Percentiles rank a stretch among this genome's conserved stretches.
phyloP scores from a whole-genome alignment of 31 red algal species.

The Endocladia muricata region DNA sequence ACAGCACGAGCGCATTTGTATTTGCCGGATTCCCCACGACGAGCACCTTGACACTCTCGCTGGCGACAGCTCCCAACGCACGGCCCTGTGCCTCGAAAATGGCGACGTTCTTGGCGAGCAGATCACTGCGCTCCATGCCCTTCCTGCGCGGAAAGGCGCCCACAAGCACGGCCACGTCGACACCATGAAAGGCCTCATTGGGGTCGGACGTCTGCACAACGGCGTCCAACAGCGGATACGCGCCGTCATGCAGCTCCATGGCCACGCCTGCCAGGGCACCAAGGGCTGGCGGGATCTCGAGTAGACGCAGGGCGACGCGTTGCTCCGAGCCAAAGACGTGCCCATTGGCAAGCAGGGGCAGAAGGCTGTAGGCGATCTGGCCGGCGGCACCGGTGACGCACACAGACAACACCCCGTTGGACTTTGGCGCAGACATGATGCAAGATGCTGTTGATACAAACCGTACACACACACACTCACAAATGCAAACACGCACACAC shows the following conservation, averaged over 20 bases:
- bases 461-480: no score
- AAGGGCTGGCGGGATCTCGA: constrained; percentile 81
- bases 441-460: no score
- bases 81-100: constrained; percentile 88
- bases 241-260: constrained; percentile 91
- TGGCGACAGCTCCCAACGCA: constrained; percentile 70
- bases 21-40: constrained; percentile 99
- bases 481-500: no score
- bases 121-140: constrained; percentile 92
- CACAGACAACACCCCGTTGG: no score
- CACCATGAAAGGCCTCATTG: constrained; percentile 64
- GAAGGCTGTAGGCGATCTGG: constrained; percentile 93
- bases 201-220: constrained; percentile 62
- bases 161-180: constrained; percentile 80
- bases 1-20: constrained; percentile 83
- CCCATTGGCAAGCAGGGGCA: constrained; percentile 74
- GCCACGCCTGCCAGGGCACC: constrained; percentile 68
- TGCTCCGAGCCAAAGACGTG: constrained; percentile 63
- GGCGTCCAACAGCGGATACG: constrained; percentile 69
- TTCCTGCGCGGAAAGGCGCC: constrained; percentile 88
- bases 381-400: constrained; percentile 92
- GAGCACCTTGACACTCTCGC: constrained; percentile 55
- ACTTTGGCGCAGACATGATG: no score
- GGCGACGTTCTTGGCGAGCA: constrained; percentile 84
- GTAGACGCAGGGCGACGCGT: constrained; percentile 66